Evolutionary conservation across 441 rosid genomes (phyloP).

Genomic region (Populus hybrid): DNA sequence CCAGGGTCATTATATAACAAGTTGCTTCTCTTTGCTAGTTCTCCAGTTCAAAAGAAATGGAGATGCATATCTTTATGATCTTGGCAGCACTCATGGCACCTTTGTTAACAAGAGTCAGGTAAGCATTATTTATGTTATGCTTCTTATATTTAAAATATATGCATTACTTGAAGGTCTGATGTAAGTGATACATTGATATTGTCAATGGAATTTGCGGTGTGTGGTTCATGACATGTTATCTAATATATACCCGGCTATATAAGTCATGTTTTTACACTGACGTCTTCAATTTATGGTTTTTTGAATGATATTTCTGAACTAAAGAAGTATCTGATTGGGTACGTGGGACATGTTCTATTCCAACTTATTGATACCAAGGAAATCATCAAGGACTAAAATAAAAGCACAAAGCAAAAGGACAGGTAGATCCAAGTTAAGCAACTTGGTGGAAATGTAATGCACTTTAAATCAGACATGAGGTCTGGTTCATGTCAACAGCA

Average conservation of each 20-base stretch:
- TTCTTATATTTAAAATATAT: neutral
- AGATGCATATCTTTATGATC: conserved; percentile 76
- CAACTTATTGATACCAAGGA: neutral
- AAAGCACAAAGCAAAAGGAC: neutral
- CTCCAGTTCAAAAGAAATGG: conserved; percentile 85
- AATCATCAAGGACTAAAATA: neutral
- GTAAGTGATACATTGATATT: neutral
- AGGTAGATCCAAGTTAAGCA: neutral
- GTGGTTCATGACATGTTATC: neutral
- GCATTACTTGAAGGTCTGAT: neutral
- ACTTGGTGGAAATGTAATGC: neutral
- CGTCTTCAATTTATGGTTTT: neutral
- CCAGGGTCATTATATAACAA: neutral
- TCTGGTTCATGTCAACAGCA: neutral
- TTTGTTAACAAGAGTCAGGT: conserved; percentile 78
- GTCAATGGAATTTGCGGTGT: neutral
- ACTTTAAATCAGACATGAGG: neutral
- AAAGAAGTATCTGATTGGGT: neutral
- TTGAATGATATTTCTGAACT: neutral
- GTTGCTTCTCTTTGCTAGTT: conserved; percentile 40
- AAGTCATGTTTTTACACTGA: neutral
- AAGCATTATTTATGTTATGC: neutral
- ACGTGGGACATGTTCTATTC: neutral
- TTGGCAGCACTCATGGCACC: conserved; percentile 88
- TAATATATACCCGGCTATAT: neutral